Conservation (phyloP, 2,329 filamentous ascomycete genomes). For the Amylocarpus encephaloides region DNA sequence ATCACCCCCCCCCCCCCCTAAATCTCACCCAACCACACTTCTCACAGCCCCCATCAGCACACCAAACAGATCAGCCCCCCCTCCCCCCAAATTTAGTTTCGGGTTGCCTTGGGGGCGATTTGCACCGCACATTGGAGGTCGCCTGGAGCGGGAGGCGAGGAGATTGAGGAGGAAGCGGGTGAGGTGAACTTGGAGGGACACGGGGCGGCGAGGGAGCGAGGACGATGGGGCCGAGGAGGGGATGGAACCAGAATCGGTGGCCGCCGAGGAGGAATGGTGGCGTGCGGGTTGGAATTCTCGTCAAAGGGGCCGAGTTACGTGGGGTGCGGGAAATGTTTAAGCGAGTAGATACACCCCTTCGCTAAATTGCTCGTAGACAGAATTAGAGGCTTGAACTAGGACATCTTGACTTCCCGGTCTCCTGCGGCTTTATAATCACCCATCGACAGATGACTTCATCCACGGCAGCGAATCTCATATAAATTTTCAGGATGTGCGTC, state of each 20-base stretch:
- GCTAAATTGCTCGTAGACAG: constrained; percentile 39
- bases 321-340: no score
- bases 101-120: constrained; percentile 18
- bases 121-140: background rate
- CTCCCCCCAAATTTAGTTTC: constrained; percentile 26
- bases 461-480: background rate
- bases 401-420: background rate
- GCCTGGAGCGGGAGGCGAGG: background rate
- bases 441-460: background rate
- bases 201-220: background rate
- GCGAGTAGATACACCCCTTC: no score
- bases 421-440: background rate
- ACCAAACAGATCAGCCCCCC: constrained; percentile 49
- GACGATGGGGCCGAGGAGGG: constrained; percentile 33
- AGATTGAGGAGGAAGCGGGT: no score
- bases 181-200: background rate
- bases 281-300: constrained; percentile 36
- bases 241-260: constrained; percentile 65
- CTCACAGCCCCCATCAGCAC: constrained; percentile 55
- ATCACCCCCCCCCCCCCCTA: constrained; percentile 48
- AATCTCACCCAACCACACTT: constrained; percentile 52
- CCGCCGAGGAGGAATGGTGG: constrained; percentile 49
- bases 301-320: no score
- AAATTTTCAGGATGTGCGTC: background rate
- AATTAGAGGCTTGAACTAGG: constrained; percentile 14